Percentiles rank a stretch among this genome's conserved stretches.
Evolutionary conservation across 495 filamentous ascomycete species (phyloP).

Genomic region (Daldinia vernicosa): DNA sequence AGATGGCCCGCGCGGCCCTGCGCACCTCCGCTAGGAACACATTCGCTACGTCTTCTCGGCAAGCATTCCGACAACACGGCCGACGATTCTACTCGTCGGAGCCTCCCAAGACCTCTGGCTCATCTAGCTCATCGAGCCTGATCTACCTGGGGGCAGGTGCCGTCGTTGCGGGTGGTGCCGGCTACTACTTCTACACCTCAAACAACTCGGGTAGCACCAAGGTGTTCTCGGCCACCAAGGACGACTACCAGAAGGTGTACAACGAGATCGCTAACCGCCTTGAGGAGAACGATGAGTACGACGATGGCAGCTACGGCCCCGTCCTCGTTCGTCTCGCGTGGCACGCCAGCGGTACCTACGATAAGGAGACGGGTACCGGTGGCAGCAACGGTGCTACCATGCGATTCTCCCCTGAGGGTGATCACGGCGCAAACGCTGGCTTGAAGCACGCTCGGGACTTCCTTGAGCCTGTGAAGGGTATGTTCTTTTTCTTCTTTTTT

Average conservation of each 20-base stretch:
- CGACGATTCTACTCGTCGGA: slow-evolving; percentile 82
- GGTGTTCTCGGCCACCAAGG: slow-evolving; percentile 76
- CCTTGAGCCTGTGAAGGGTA: slow-evolving; percentile 86
- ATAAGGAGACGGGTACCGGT: slow-evolving; percentile 87
- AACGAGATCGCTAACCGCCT: slow-evolving; percentile 81
- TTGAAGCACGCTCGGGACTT: slow-evolving; percentile 89
- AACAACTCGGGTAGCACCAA: slow-evolving; percentile 62
- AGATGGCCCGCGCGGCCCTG: slow-evolving; percentile 66
- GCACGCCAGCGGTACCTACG: slow-evolving; percentile 90
- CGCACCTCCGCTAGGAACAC: slow-evolving; percentile 62
- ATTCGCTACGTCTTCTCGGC: slow-evolving; percentile 59
- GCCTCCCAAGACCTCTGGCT: slow-evolving; percentile 65
- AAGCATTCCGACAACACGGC: slow-evolving; percentile 69
- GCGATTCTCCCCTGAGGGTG: slow-evolving; percentile 91
- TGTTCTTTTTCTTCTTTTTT: slow-evolving; percentile 33
- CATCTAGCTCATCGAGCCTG: slow-evolving; percentile 55
- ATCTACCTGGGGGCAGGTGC: slow-evolving; percentile 59
- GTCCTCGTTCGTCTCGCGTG: slow-evolving; percentile 86
- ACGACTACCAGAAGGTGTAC: slow-evolving; percentile 97
- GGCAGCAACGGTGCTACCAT: slow-evolving; percentile 98
- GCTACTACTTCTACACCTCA: slow-evolving; percentile 74
- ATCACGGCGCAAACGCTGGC: slow-evolving; percentile 95
- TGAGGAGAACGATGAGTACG: slow-evolving; percentile 91
- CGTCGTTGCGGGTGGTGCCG: slow-evolving; percentile 70
- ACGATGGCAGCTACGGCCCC: slow-evolving; percentile 95